phyloP scores from a whole-genome alignment of 225 moss, liverwort and hornwort species.

The Climacium dendroides region DNA sequence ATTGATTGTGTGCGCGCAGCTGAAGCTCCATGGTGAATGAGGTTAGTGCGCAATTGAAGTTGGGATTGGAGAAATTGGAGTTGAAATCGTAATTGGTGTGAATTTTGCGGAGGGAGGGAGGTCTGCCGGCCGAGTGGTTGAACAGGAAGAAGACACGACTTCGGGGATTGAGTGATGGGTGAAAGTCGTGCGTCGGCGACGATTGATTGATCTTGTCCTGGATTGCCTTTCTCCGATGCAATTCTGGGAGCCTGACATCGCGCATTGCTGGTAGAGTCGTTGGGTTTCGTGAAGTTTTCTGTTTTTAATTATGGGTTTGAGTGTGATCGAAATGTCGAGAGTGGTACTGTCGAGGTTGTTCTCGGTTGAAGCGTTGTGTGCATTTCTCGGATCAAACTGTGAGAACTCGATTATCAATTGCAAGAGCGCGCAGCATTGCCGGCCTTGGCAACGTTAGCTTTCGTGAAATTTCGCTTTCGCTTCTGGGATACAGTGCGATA shows the following conservation, averaged over 20 bases:
- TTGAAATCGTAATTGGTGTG: background rate
- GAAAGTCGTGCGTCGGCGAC: background rate
- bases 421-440: background rate
- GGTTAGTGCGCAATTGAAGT: background rate
- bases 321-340: background rate
- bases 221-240: background rate
- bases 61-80: background rate
- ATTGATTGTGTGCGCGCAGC: background rate
- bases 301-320: background rate
- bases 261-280: background rate
- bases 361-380: background rate
- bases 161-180: background rate
- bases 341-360: background rate
- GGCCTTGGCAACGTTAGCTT: background rate
- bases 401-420: background rate
- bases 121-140: background rate
- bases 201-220: background rate
- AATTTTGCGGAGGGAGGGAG: background rate
- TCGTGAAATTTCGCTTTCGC: background rate
- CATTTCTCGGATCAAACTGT: background rate
- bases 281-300: background rate
- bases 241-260: background rate
- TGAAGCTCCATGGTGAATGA: background rate
- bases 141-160: background rate
- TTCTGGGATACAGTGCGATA: background rate